These are phyloP conservation scores for Fibroporia radiculosa DNA, from an alignment of 768 basidiomycete genomes.

Conservation along the genomic window DNA sequence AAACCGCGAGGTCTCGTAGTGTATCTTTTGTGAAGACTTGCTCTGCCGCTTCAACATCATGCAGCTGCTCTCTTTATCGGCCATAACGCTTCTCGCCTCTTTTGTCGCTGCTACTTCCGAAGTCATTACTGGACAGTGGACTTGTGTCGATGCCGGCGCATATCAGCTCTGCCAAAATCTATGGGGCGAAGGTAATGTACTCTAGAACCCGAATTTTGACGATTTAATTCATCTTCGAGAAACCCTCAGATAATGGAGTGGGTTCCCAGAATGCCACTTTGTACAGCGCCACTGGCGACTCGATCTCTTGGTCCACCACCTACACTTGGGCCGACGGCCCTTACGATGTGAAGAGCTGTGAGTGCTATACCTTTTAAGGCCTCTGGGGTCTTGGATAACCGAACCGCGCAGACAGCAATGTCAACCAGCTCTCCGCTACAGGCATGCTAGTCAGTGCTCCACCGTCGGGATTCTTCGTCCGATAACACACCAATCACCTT, in stretches of 20 bases:
- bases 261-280: conserved; percentile 44
- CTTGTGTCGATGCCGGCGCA: conserved; percentile 37
- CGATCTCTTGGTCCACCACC: conserved; percentile 45
- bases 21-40: too few species aligned
- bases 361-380: conserved; percentile 11
- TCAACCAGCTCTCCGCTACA: conserved; percentile 17
- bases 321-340: conserved; percentile 45
- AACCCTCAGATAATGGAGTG: conserved; percentile 30
- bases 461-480: background rate
- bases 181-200: conserved; percentile 37
- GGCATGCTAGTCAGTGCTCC: background rate
- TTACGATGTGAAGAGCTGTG: conserved; percentile 52
- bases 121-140: conserved; percentile 36
- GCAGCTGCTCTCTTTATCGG: too few species aligned
- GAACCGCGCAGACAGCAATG: background rate
- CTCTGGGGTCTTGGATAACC: background rate
- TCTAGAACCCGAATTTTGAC: background rate
- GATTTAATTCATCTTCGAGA: background rate
- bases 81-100: too few species aligned
- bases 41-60: too few species aligned
- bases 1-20: too few species aligned
- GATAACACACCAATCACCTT: background rate
- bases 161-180: conserved; percentile 51
- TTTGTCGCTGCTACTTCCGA: conserved; percentile 24
- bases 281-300: conserved; percentile 28